These are phyloP conservation scores for Hawksworthiomyces lignivorus DNA, from an alignment of 2,329 filamentous ascomycete species.

Conservation along the genomic window DNA sequence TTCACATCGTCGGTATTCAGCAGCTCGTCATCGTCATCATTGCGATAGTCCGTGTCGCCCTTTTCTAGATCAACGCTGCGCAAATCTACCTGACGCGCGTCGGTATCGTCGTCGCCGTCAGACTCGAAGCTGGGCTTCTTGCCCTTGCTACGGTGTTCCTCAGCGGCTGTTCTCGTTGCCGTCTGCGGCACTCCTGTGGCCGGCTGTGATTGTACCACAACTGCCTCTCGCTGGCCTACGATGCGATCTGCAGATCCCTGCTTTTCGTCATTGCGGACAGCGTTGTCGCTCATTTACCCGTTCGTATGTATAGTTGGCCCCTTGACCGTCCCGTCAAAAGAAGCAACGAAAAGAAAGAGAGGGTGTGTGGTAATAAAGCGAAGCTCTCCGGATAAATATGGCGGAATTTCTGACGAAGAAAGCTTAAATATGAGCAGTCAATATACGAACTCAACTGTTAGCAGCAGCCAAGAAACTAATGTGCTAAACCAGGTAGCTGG, in stretches of 20 bases:
- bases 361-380: too few relatives aligned
- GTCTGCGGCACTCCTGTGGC: too few relatives aligned
- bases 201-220: too few relatives aligned
- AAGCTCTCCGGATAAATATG: too few relatives aligned
- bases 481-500: constrained; percentile 3
- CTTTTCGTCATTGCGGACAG: not conserved
- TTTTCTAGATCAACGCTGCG: not conserved
- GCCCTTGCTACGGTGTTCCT: too few relatives aligned
- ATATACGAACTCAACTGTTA: too few relatives aligned
- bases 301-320: too few relatives aligned
- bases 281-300: constrained; percentile 1
- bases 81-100: not conserved
- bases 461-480: constrained; percentile 1
- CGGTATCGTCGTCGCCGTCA: not conserved
- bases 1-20: not conserved
- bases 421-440: too few relatives aligned
- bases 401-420: too few relatives aligned
- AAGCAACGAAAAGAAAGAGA: too few relatives aligned
- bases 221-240: not conserved
- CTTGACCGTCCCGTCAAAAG: too few relatives aligned
- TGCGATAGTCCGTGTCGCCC: not conserved
- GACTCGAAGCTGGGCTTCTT: constrained; percentile 1
- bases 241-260: not conserved
- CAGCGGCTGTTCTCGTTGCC: too few relatives aligned
- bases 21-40: not conserved